phyloP scores from a whole-genome alignment of 2,329 filamentous ascomycete species.

The Trichophyton verrucosum region DNA sequence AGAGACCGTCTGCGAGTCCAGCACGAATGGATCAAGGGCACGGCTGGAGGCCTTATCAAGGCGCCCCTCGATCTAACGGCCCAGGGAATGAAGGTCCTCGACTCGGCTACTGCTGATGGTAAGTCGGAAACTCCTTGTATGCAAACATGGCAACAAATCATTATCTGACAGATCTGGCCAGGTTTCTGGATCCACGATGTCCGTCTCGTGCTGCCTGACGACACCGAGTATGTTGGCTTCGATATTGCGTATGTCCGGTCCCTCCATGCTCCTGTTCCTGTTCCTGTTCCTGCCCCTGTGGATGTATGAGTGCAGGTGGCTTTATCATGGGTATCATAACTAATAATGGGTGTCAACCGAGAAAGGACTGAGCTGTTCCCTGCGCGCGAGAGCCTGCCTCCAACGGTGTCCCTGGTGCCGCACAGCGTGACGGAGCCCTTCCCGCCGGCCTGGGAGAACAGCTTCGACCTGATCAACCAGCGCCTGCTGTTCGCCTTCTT shows the following conservation, averaged over 20 bases:
- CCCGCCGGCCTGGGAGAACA: constrained; percentile 3
- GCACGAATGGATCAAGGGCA: constrained; percentile 6
- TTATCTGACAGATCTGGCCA: not conserved
- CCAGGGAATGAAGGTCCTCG: not conserved
- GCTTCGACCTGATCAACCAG: constrained; percentile 6
- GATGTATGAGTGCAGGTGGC: no score
- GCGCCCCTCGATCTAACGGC: not conserved
- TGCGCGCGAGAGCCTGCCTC: not conserved
- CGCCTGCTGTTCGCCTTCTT: constrained; percentile 1
- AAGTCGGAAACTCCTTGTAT: not conserved
- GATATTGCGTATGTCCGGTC: constrained; percentile 1
- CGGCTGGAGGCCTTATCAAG: constrained; percentile 4
- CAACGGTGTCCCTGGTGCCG: not conserved
- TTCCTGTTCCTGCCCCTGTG: no score
- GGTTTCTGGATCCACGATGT: constrained; percentile 1
- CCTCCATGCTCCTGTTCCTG: not conserved
- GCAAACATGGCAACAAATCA: not conserved
- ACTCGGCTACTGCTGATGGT: constrained; percentile 1
- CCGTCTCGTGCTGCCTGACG: not conserved
- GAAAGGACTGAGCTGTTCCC: not conserved
- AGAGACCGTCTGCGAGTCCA: constrained; percentile 5
- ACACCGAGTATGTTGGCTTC: not conserved
- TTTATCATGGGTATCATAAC: no score
- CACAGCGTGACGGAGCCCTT: constrained; percentile 2
- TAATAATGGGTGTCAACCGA: not conserved